phyloP scores from a whole-genome alignment of 495 filamentous ascomycete genomes.

The Hypoxylon rickii region DNA sequence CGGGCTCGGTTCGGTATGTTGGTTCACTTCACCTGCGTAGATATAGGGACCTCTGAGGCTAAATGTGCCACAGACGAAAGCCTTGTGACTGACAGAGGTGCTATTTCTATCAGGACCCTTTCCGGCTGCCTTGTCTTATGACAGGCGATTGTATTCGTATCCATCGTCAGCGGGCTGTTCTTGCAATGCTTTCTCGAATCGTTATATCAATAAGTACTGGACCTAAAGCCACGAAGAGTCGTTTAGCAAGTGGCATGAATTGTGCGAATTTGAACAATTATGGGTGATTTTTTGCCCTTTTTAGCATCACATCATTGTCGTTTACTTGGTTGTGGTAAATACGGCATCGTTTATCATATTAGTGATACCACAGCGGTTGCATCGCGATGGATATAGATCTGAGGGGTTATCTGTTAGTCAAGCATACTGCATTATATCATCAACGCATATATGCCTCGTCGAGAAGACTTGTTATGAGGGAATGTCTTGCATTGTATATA shows the following conservation, averaged over 20 bases:
- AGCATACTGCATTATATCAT: slow-evolving; percentile 3
- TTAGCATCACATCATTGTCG: slow-evolving; percentile 12
- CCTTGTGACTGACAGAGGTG: slow-evolving; percentile 23
- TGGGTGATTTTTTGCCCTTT: not conserved
- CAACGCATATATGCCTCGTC: not conserved
- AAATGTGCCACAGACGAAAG: slow-evolving; percentile 8
- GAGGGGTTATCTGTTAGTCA: slow-evolving; percentile 8
- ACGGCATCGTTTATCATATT: slow-evolving; percentile 30
- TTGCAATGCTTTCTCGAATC: not conserved
- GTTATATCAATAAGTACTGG: not conserved
- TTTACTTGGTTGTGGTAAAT: slow-evolving; percentile 7
- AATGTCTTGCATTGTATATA: slow-evolving; percentile 15
- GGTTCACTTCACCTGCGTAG: not conserved
- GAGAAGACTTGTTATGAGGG: not conserved
- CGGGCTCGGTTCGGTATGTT: too few relatives aligned
- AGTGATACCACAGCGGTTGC: slow-evolving; percentile 33
- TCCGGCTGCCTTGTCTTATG: slow-evolving; percentile 36
- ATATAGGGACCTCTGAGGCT: not conserved
- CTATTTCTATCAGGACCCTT: slow-evolving; percentile 28
- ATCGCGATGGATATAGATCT: slow-evolving; percentile 20
- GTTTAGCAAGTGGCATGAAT: too few relatives aligned
- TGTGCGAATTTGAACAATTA: too few relatives aligned
- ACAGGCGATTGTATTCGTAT: slow-evolving; percentile 5
- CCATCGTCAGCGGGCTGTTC: not conserved
- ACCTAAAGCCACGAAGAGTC: too few relatives aligned